Evolutionary conservation across 2,329 filamentous ascomycete species (phyloP), one percentile per base, ranked within the genome.

Genomic region (Thermoascus crustaceus): DNA sequence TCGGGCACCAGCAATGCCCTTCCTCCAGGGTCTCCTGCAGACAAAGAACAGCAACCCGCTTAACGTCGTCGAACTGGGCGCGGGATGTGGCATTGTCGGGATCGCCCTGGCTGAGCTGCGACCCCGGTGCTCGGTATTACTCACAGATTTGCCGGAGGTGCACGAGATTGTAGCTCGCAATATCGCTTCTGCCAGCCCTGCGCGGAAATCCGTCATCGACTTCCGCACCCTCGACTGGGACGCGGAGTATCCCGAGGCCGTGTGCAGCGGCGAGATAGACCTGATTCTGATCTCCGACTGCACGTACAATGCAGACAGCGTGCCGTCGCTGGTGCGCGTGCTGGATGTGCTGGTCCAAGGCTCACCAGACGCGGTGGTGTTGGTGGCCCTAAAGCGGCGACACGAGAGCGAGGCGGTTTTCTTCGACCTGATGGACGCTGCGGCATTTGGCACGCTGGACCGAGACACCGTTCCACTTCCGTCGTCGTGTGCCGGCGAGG

Each of bases 281-380:
- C 49, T 85, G 21, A 67, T 84, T 14, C 53, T 83, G 3, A 72
- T 82, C 1, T 77, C 78, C 2, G 81, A 85, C 53, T 85, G 81
- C 57, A 85, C 80, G 2, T 85, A 85, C 59, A 85, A 85, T 53
- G 65, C 72, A 10, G 78, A 82, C 47, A 80, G 75, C 40, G 71
- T 80, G 34, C 75, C 76, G 2, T 68, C 75, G 16, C 61, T 85
- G 23, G 78, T 84, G 5, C 58, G 60, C 18, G 78, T 76, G 1
- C 58, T 85, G 7, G 47, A 52, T 14, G 60, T 57, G 7, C 55
- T 82, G 32, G 57, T 68, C 26, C 50, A 55, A 11, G 53, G 52
- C 19, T 75, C 69, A 4, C 71, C 73, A 2, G 54, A 64, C 39
- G 66, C 69, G 0, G 47, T 73, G 17, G 56, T 80, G 14, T 57